Evolutionary conservation across 2,329 filamentous ascomycete genomes (phyloP), one percentile per base, ranked within the genome.

Genomic region (Ambrosiella cleistominuta): DNA sequence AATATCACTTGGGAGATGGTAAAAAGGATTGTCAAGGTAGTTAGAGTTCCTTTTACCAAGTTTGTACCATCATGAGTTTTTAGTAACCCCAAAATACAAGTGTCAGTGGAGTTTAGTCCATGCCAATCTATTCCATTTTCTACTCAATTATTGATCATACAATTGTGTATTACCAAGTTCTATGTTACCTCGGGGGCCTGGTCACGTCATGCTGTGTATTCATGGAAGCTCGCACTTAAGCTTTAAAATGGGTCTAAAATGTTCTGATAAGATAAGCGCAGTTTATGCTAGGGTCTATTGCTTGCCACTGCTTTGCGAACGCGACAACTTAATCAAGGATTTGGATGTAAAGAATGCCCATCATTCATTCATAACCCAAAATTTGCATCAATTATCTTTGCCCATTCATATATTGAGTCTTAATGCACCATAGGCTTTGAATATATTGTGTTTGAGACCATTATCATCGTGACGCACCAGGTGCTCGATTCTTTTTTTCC

Each of bases 1-100:
- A 39, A 50, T 2, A 35, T 59, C 4, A 61, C 40, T 7, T 61
- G 60, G 60, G 60, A 59, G n/a, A 51, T 53, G 44, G 57, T 59
- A 9, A 58, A 57, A 39, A 49, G 40, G 1, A 56, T 61, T 13
- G 54, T 61, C 6, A 61, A 61, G 49, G 54, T 36, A 13, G 54
- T 53, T 15, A 27, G 54, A 19, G 47, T 57, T 8, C 60, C 60
- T 4, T 58, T 61, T 44, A 8, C 40, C 4, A 61, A 61, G 35
- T 59, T 56, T 50, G 44, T 45, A 12, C 39, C 52, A 44, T 55
- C 47, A 35, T 51, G 17, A 15, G 19, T 27, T 27, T 27, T 27
- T 27, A 5, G 27, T 27, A 3, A 27, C 4, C 27, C 27, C 27
- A 27, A 27, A 27, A 27, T 27, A 27, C 4, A 27, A 3, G 27